Conservation (phyloP, 2,329 filamentous ascomycete species). For the Ophiostoma quercus region DNA sequence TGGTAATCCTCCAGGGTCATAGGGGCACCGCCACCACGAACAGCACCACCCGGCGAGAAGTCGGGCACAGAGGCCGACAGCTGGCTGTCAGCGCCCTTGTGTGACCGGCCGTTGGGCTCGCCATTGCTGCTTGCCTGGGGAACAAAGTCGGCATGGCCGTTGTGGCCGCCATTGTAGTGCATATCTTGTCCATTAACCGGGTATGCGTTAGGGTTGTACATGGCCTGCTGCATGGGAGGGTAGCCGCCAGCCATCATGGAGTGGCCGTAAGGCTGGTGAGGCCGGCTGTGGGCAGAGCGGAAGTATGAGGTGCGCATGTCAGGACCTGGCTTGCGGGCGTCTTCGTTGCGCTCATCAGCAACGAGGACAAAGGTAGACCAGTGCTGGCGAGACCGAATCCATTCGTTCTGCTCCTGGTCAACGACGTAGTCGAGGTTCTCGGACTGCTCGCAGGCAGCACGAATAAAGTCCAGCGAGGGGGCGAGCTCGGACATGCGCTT, state of each 20-base stretch:
- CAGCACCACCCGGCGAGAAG: slow-evolving; percentile 44
- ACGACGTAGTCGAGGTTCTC: slow-evolving; percentile 66
- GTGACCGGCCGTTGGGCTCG: slow-evolving; percentile 37
- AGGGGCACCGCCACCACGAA: slow-evolving; percentile 23
- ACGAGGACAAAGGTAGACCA: slow-evolving; percentile 79
- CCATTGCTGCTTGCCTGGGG: slow-evolving; percentile 30
- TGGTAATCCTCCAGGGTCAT: slow-evolving; percentile 34
- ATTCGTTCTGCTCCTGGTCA: slow-evolving; percentile 71
- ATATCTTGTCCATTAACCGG: slow-evolving; percentile 30
- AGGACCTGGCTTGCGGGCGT: slow-evolving; percentile 68
- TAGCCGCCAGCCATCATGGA: slow-evolving; percentile 34
- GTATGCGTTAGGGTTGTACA: slow-evolving; percentile 31
- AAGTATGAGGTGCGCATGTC: slow-evolving; percentile 23
- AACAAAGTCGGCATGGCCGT: slow-evolving; percentile 9
- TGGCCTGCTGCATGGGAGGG: slow-evolving; percentile 27
- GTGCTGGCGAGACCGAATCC: slow-evolving; percentile 66
- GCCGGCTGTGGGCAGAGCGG: slow-evolving; percentile 34
- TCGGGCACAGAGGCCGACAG: slow-evolving; percentile 61
- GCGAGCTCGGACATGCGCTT: slow-evolving; percentile 73
- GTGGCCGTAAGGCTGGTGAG: slow-evolving; percentile 27
- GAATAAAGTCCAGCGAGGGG: slow-evolving; percentile 66
- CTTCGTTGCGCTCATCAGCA: slow-evolving; percentile 63
- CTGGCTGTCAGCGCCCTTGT: slow-evolving; percentile 44
- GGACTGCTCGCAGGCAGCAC: slow-evolving; percentile 68
- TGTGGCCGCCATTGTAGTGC: slow-evolving; percentile 32